These are phyloP conservation scores for Saccharomycopsis sp. DNA, from an alignment of 805 yeast species.

Conservation along the genomic window DNA sequence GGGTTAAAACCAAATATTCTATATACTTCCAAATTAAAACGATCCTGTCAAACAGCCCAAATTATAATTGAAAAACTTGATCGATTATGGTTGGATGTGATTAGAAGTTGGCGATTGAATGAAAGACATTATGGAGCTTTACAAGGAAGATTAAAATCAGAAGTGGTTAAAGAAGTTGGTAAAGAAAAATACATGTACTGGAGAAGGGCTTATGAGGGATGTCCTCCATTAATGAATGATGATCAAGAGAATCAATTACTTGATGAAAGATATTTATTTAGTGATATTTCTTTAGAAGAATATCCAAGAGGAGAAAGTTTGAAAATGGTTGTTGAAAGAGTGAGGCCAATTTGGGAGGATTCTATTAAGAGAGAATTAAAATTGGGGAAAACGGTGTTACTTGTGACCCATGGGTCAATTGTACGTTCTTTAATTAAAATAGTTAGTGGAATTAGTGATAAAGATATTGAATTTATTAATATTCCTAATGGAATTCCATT, in stretches of 20 bases:
- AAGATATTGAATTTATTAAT: constrained; percentile 60
- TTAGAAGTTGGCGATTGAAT: constrained; percentile 94
- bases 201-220: constrained; percentile 72
- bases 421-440: constrained; percentile 67
- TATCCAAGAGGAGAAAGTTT: constrained; percentile 69
- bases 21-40: constrained; percentile 59
- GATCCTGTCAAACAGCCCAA: constrained; percentile 69
- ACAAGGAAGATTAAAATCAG: constrained; percentile 72
- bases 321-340: constrained; percentile 57
- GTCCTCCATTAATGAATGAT: constrained; percentile 42
- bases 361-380: constrained; percentile 39
- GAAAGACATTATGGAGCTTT: constrained; percentile 99
- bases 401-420: constrained; percentile 78
- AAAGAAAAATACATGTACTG: constrained; percentile 64
- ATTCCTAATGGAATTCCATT: constrained; percentile 81
- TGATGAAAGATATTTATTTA: constrained; percentile 26
- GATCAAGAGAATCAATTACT: constrained; percentile 30
- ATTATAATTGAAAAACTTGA: constrained; percentile 50
- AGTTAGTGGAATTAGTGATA: constrained; percentile 53
- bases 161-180: constrained; percentile 55
- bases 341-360: constrained; percentile 43
- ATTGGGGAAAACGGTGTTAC: constrained; percentile 44
- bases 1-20: constrained; percentile 45
- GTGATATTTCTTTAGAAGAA: constrained; percentile 34
- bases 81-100: constrained; percentile 55